phyloP scores from a whole-genome alignment of 192 early-diverging fungal species.

The Phycomyces nitens region DNA sequence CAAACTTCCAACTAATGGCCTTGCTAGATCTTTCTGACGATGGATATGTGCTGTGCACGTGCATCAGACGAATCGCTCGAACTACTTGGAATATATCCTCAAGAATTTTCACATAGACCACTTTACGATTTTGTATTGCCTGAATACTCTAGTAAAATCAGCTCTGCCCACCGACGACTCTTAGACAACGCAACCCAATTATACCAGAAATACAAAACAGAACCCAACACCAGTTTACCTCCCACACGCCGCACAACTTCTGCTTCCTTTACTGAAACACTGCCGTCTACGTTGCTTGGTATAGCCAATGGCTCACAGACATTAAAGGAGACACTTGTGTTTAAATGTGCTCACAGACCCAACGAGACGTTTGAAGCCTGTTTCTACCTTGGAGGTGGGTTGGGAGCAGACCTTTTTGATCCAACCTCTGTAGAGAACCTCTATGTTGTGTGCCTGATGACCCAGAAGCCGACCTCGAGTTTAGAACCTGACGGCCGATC shows the following conservation, averaged over 20 bases:
- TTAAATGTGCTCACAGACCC: conserved; percentile 37
- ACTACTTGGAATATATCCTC: conserved; percentile 46
- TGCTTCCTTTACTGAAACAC: conserved; percentile 30
- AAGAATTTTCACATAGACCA: conserved; percentile 47
- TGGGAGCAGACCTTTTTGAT: conserved; percentile 45
- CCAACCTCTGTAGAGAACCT: conserved; percentile 41
- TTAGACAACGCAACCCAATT: conserved; percentile 28
- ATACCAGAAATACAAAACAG: conserved; percentile 1
- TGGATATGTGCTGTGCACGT: conserved; percentile 45
- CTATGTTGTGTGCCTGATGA: conserved; percentile 38
- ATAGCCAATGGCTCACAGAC: conserved; percentile 39
- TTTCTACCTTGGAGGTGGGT: conserved; percentile 56
- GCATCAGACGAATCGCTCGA: conserved; percentile 49
- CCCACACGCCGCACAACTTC: conserved; percentile 21
- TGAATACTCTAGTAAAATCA: conserved; percentile 33
- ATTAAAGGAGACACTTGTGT: conserved; percentile 39
- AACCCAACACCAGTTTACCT: conserved; percentile 7
- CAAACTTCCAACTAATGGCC: background rate
- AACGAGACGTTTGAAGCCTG: conserved; percentile 38
- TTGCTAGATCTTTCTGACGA: conserved; percentile 40
- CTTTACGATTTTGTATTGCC: conserved; percentile 40
- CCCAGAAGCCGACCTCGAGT: background rate
- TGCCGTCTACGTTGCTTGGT: background rate
- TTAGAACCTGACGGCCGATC: no score
- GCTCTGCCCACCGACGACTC: conserved; percentile 29